Base-by-base conservation (phyloP, 208 protist genomes). In the Leishmania martiniquensis region DNA sequence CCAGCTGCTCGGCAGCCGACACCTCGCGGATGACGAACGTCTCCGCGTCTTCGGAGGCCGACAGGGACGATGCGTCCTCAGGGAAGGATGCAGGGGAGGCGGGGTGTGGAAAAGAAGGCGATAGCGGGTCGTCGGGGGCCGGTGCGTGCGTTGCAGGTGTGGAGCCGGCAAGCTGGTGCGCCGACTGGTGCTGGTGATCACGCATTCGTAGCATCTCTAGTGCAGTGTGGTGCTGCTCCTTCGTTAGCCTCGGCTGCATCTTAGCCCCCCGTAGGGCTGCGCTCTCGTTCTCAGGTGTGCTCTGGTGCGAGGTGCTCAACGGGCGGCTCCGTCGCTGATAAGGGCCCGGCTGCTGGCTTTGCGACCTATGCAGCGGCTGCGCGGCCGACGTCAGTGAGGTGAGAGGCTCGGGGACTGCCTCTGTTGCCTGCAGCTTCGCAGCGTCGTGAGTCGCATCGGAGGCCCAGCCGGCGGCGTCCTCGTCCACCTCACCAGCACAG, bases 1-100 rank as follows among this genome's bases (percentile, higher is more conserved):
- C 72, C 4, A 76, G 72, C 42, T 76, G 72, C 51, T 78, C 52
- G 34, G 75, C 49, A 22, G 52, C 37, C 9, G 70, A 59, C 32
- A 66, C 71, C 39, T 82, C 71, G 3, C 52, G 77, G n/a, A 76
- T 71, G n/a, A 72, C 45, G 20, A 82, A 71, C 63, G 52, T 57
- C 42, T 76, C 77, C 1, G 62, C 71, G 1, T 75, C 71, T 37
- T 75, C 71, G 22, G 39, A 45, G 76, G 47, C 69, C 49, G 69
- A 60, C 47, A 59, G 45, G 59, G 69, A 73, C 52, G 69, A 57
- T 15, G 12, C 22, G 69, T 34, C 45, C 13, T n/a, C 45, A 42
- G 47, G 52, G 39, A 47, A 54, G 25, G 69, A 39, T 17, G 4
- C 15, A 42, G 69, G 69, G 45, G 47, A 73, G 2, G 69, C 37